Conservation (phyloP, 192 early-diverging fungal genomes). For the Radiomyces spectabilis region DNA sequence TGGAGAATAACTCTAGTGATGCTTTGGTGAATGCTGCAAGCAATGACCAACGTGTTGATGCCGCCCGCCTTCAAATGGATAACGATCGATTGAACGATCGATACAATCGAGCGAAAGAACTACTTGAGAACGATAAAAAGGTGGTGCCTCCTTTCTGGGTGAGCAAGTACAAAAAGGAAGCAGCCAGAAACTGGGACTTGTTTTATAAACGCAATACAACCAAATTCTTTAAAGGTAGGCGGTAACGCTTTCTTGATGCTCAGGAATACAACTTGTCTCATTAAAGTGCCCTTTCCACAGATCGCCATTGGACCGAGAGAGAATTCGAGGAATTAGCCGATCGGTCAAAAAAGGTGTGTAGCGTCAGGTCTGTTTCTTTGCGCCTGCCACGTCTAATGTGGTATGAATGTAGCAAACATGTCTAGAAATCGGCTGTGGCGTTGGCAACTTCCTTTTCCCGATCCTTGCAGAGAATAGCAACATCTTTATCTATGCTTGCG, state of each 20-base stretch:
- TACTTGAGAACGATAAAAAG: conserved; percentile 56
- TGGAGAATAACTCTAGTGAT: too few species aligned
- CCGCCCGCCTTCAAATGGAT: conserved; percentile 17
- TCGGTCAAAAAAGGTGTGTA: conserved; percentile 3
- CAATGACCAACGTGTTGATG: too few species aligned
- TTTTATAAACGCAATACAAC: conserved; percentile 84
- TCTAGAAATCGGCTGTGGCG: conserved; percentile 95
- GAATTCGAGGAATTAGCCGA: conserved; percentile 80
- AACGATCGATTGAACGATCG: conserved; percentile 29
- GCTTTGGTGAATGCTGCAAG: too few species aligned
- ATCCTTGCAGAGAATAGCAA: conserved; percentile 72
- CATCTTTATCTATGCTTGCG: conserved; percentile 87
- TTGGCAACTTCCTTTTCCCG: conserved; percentile 95
- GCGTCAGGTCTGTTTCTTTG: too few species aligned
- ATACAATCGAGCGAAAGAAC: conserved; percentile 45
- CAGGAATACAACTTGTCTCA: background rate
- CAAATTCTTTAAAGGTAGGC: conserved; percentile 89
- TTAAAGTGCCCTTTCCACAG: conserved; percentile 18
- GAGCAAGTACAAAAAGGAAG: conserved; percentile 73
- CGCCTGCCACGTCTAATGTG: too few species aligned
- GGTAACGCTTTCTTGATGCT: too few species aligned
- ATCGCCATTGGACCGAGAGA: conserved; percentile 93
- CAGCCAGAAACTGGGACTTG: conserved; percentile 72
- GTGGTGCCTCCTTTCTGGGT: conserved; percentile 67
- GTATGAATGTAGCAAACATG: conserved; percentile 8